phyloP scores from a whole-genome alignment of 495 filamentous ascomycete species.

The Penicillium pulvis region DNA sequence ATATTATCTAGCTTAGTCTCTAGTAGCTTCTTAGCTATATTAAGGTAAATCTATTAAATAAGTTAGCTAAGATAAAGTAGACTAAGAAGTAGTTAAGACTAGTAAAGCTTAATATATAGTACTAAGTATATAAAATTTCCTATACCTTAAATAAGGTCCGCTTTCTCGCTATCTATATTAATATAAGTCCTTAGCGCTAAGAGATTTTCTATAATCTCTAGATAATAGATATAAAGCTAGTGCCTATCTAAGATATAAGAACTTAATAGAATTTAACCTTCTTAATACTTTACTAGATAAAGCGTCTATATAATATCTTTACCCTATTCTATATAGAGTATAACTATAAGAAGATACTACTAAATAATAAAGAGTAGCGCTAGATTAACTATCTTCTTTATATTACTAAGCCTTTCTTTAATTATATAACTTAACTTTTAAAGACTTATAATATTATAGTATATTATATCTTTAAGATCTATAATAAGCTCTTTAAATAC shows the following conservation, averaged over 20 bases:
- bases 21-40: conserved; percentile 20
- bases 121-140: conserved; percentile 11
- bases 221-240: conserved; percentile 8
- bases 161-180: conserved; percentile 14
- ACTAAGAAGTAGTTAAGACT: conserved; percentile 2
- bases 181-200: conserved; percentile 13
- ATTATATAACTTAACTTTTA: conserved; percentile 13
- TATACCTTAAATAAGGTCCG: conserved; percentile 13
- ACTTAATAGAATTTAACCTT: conserved; percentile 15
- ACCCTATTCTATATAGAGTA: conserved; percentile 16
- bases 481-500: conserved; percentile 19
- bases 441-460: conserved; percentile 21
- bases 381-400: conserved; percentile 27
- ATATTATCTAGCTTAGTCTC: conserved; percentile 27
- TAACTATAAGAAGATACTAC: conserved; percentile 7
- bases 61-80: conserved; percentile 15
- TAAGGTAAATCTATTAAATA: conserved; percentile 17
- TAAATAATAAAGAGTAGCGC: conserved; percentile 18
- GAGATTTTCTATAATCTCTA: conserved; percentile 9
- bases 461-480: conserved; percentile 20
- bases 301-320: conserved; percentile 15
- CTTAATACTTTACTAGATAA: conserved; percentile 23
- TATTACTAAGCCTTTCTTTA: conserved; percentile 18
- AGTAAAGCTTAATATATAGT: background rate
- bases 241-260: conserved; percentile 25